Percentiles rank a stretch among this genome's conserved stretches.
Evolutionary conservation across 2,329 filamentous ascomycete species (phyloP).

Genomic region (Fusarium phyllophilum): DNA sequence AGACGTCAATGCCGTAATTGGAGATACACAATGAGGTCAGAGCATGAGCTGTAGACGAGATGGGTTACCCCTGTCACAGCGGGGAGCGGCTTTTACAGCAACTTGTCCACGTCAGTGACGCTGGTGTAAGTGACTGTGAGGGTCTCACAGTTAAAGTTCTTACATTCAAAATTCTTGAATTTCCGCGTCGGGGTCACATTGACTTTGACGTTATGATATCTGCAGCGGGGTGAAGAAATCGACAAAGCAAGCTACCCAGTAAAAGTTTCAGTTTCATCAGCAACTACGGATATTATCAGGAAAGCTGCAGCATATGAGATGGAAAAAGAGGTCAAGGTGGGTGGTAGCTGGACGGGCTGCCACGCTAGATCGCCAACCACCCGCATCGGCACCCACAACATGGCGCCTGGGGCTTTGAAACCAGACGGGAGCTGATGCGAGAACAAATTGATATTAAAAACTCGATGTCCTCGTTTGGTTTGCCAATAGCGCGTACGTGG

Average conservation of each 20-base stretch:
- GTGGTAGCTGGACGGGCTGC: constrained; percentile 23
- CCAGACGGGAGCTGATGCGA: constrained; percentile 22
- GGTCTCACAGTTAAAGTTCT: constrained; percentile 20
- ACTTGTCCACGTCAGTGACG: constrained; percentile 25
- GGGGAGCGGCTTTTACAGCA: constrained; percentile 16
- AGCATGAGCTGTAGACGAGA: constrained; percentile 20
- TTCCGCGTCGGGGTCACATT: not conserved
- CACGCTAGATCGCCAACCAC: constrained; percentile 39
- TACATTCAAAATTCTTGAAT: not conserved
- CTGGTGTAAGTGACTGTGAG: constrained; percentile 24
- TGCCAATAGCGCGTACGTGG: constrained; percentile 2
- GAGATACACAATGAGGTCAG: constrained; percentile 37
- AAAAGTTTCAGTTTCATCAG: constrained; percentile 4
- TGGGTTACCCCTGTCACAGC: constrained; percentile 16
- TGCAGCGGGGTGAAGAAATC: not conserved
- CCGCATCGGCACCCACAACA: constrained; percentile 25
- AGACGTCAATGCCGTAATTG: constrained; percentile 16
- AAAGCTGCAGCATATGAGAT: constrained; percentile 18
- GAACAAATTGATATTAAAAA: constrained; percentile 22
- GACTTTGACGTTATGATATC: not conserved
- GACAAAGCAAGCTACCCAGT: not conserved
- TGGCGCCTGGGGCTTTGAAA: constrained; percentile 18
- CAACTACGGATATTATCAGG: not conserved
- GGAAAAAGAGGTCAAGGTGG: constrained; percentile 15
- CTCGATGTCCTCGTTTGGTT: constrained; percentile 14